Base-by-base conservation (phyloP, 1,284 basidiomycete species). In the Anthracocystis setariae region DNA sequence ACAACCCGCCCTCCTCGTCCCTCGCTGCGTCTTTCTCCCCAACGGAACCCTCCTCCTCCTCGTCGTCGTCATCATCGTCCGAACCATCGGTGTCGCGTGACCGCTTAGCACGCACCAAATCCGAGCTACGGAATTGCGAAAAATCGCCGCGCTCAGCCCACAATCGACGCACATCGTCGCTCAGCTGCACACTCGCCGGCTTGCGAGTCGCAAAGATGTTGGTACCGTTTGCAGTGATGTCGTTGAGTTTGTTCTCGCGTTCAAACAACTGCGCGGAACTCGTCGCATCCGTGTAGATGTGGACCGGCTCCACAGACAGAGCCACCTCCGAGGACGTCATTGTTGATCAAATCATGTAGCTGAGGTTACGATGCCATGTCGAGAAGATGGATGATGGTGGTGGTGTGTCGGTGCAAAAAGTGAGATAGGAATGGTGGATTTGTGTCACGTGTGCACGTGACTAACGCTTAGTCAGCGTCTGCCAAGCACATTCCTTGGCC, bases 101-200 rank as follows among this genome's bases (percentile, higher is more conserved):
- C 2, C 49, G 45, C 29, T 50, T 42, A 23, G 38, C 17, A 9
- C 32, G 20, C 29, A 18, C 7, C 29, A 71, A 37, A 5, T 52
- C 57, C 5, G 50, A n/a, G 1, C 49, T 58, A 12, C 46, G 49
- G 24, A 78, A 65, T 7, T 52, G 42, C 9, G 65, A 63, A 43
- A 78, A 80, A 38, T 80, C 78, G 17, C 78, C 78, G 1, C 78
- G 59, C 54, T 80, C 78, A 8, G 64, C 59, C 78, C 76, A 78
- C 23, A 80, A 46, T 12, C 67, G 55, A n/a, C 47, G 40, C 2
- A 74, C 69, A 21, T 63, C 64, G n/a, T 63, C 50, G 29, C 52
- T 38, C 7, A 72, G 56, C 23, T 62, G 59, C 13, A 39, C 42
- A 0, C 44, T 18, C 0, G 64, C 48, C 0, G 63, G 35, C 25